phyloP scores from a whole-genome alignment of 257 asterid species.

The Verbascum thapsus region DNA sequence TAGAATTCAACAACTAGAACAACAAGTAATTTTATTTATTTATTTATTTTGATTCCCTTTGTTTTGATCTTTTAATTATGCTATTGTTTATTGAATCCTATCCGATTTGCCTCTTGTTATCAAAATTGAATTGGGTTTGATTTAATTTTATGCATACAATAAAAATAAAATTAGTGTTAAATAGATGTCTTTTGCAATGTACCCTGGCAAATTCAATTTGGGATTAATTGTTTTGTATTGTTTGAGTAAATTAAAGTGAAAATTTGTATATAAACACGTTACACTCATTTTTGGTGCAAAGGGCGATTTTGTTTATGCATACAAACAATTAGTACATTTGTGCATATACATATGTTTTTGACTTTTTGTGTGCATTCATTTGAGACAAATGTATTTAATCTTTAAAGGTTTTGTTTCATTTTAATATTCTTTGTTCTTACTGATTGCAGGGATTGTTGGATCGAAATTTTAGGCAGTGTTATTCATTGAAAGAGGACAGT shows the following conservation, averaged over 20 bases:
- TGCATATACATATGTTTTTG: no score
- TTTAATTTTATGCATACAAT: neutral
- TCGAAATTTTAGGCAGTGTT: slow-evolving; percentile 35
- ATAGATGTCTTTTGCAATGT: neutral
- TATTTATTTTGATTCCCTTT: neutral
- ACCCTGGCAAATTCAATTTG: no score
- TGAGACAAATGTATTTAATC: no score
- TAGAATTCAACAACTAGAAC: slow-evolving; percentile 38
- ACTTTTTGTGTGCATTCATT: no score
- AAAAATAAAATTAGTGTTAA: neutral
- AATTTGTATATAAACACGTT: no score
- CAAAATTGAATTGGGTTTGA: slow-evolving; percentile 23
- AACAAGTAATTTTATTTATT: slow-evolving; percentile 31
- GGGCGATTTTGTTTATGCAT: no score
- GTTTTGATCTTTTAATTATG: neutral
- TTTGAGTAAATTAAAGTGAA: no score
- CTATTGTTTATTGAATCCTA: neutral
- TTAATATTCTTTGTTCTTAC: no score
- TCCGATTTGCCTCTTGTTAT: neutral
- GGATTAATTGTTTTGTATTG: no score
- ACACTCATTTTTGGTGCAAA: no score
- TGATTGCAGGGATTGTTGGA: slow-evolving; percentile 50
- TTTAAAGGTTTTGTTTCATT: no score
- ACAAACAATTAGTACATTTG: no score
- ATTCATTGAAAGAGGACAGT: slow-evolving; percentile 39